Evolutionary conservation across 2,329 filamentous ascomycete genomes (phyloP), one percentile per base, ranked within the genome.

Genomic region (Neonectria hederae): DNA sequence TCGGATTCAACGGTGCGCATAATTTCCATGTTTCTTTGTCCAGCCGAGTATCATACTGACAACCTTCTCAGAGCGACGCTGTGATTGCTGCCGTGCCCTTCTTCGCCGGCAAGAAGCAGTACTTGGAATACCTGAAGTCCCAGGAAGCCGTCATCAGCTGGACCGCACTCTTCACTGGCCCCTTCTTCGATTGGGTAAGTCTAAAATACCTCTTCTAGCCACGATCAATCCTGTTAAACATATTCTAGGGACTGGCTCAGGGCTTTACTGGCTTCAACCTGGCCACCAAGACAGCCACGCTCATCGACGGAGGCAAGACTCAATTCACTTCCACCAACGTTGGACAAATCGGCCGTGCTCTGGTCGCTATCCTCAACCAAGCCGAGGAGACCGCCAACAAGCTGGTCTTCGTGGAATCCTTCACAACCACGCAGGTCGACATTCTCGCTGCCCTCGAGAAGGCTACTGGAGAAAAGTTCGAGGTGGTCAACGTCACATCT

Each of bases 261-360:
- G 30, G 49, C 4, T 61, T 61, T 13, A 51, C 51, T 13, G 58
- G 58, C 2, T 61, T 61, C 14, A 51, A 61, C 58, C 49, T 42
- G 26, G 30, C 22, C 5, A 48, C 24, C 10, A 40, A 42, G 38
- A 42, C 38, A 19, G 17, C 38, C 17, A 42, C 38, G 7, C 17
- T 42, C 14, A 42, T 42, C 38, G 38, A 42, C 38, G 38, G 38
- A n/a, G 38, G n/a, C 17, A 19, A 42, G 9, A 42, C 38, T 42
- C 38, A n/a, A 19, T 19, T 42, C 10, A 42, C 38, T 19, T 5
- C 38, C 38, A n/a, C 38, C 38, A 42, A 42, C 38, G 38, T 19
- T 19, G 38, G n/a, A 8, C 38, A 42, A 42, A 21, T 42, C 7
- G 38, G 38, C 5, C 38, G n/a, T 11, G 38, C 38, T 42, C n/a